phyloP scores from a whole-genome alignment of 2,329 filamentous ascomycete genomes.

The Penicillium aurantiogriseum region DNA sequence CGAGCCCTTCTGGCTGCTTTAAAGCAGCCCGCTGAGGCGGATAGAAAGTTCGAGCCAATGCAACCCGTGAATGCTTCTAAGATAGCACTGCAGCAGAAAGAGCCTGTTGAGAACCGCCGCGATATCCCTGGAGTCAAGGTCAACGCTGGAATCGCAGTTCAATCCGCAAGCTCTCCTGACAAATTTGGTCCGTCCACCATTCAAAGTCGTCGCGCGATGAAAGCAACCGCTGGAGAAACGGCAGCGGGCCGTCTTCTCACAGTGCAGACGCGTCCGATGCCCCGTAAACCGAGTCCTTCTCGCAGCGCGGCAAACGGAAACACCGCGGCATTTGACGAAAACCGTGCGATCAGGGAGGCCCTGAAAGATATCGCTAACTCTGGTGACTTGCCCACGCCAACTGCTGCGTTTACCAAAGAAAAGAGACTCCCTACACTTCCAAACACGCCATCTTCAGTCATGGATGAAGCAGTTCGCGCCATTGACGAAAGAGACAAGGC shows the following conservation, averaged over 20 bases:
- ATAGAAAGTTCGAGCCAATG: slow-evolving; percentile 11
- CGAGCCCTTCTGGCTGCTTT: slow-evolving; percentile 40
- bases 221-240: slow-evolving; percentile 27
- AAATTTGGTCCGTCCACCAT: slow-evolving; percentile 29
- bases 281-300: slow-evolving; percentile 8
- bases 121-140: slow-evolving; percentile 18
- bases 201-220: slow-evolving; percentile 39
- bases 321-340: slow-evolving; percentile 15
- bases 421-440: slow-evolving; percentile 48
- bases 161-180: slow-evolving; percentile 7
- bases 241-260: slow-evolving; percentile 30
- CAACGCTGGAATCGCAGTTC: slow-evolving; percentile 8
- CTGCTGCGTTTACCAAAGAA: slow-evolving; percentile 29
- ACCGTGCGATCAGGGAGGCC: slow-evolving; percentile 11
- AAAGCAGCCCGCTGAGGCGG: slow-evolving; percentile 30
- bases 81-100: slow-evolving; percentile 1
- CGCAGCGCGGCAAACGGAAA: slow-evolving; percentile 13
- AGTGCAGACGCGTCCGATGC: slow-evolving; percentile 25
- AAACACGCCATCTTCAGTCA: slow-evolving; percentile 47
- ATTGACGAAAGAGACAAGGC: slow-evolving; percentile 34
- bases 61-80: slow-evolving; percentile 10
- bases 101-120: slow-evolving; percentile 10
- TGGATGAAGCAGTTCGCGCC: slow-evolving; percentile 41
- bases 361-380: slow-evolving; percentile 9
- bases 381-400: slow-evolving; percentile 27